Evolutionary conservation across 1,284 basidiomycete genomes (phyloP).

Genomic region (Papiliotrema nemorosa): DNA sequence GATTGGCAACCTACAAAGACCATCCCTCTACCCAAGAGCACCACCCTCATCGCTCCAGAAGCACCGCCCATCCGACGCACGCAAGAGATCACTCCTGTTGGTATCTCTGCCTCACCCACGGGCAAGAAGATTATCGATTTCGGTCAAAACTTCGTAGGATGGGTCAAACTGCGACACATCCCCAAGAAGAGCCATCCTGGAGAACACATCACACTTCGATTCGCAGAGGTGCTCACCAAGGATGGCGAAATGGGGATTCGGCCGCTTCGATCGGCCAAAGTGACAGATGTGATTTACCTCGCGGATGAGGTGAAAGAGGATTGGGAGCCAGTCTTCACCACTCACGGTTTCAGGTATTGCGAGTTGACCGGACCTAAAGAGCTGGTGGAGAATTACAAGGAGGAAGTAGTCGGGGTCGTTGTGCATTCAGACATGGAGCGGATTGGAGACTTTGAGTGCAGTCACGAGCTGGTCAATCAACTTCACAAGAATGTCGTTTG

Average conservation of each 20-base stretch:
- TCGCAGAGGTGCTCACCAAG: slow-evolving; percentile 33
- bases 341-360: slow-evolving; percentile 26
- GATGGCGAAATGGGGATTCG: slow-evolving; percentile 30
- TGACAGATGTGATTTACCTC: slow-evolving; percentile 15
- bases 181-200: slow-evolving; percentile 1
- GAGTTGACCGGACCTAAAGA: not conserved
- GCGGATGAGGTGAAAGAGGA: slow-evolving; percentile 5
- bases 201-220: slow-evolving; percentile 15
- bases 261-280: slow-evolving; percentile 21
- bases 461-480: slow-evolving; percentile 22
- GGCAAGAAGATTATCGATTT: slow-evolving; percentile 39
- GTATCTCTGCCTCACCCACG: slow-evolving; percentile 26
- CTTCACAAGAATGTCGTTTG: slow-evolving; percentile 27
- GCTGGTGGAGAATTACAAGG: slow-evolving; percentile 12
- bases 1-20: slow-evolving; percentile 12
- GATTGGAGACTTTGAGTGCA: slow-evolving; percentile 24
- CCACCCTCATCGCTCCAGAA: slow-evolving; percentile 22
- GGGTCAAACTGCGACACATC: slow-evolving; percentile 18
- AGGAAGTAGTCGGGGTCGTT: slow-evolving; percentile 19
- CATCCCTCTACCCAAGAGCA: slow-evolving; percentile 9
- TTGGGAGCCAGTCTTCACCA: slow-evolving; percentile 25
- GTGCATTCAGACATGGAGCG: slow-evolving; percentile 31
- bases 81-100: slow-evolving; percentile 12
- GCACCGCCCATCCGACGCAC: slow-evolving; percentile 28
- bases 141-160: slow-evolving; percentile 42